Percentiles rank a stretch among this genome's conserved stretches.
Conservation (phyloP, 192 early-diverging fungal genomes). For the Coemansia umbellata region DNA sequence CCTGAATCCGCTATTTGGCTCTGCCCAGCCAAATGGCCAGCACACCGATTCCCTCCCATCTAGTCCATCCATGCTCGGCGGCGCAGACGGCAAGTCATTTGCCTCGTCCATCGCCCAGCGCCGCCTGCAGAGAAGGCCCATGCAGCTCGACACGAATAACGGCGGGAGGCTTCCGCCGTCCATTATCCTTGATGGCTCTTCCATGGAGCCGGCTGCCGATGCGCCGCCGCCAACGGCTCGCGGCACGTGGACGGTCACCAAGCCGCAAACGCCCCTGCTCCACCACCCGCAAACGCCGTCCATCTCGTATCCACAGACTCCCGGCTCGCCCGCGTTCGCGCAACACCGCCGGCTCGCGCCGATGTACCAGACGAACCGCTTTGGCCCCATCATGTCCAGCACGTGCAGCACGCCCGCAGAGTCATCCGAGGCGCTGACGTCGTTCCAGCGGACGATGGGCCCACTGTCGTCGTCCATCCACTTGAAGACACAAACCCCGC, state of each 20-base stretch:
- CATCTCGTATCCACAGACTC: background rate
- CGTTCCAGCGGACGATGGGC: slow-evolving; percentile 8
- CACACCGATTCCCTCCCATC: background rate
- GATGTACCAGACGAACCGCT: background rate
- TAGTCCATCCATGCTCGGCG: background rate
- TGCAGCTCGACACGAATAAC: slow-evolving; percentile 25
- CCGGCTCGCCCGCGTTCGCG: background rate
- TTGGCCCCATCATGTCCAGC: background rate
- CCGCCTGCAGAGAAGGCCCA: slow-evolving; percentile 31
- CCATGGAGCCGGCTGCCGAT: background rate
- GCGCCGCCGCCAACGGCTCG: slow-evolving; percentile 30
- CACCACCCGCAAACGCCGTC: slow-evolving; percentile 1
- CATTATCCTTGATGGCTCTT: background rate
- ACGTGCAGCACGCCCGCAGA: slow-evolving; percentile 6
- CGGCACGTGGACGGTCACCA: slow-evolving; percentile 26
- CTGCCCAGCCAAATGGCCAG: background rate
- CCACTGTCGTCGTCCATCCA: background rate
- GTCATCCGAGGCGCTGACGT: slow-evolving; percentile 8
- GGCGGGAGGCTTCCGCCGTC: background rate
- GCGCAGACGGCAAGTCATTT: background rate
- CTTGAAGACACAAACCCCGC: too few relatives aligned
- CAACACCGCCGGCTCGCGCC: background rate
- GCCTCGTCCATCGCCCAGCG: slow-evolving; percentile 37
- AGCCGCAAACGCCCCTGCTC: background rate
- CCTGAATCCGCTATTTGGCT: background rate